Base-by-base conservation (phyloP, 306 rosid genomes). In the Cucumis cinereus region DNA sequence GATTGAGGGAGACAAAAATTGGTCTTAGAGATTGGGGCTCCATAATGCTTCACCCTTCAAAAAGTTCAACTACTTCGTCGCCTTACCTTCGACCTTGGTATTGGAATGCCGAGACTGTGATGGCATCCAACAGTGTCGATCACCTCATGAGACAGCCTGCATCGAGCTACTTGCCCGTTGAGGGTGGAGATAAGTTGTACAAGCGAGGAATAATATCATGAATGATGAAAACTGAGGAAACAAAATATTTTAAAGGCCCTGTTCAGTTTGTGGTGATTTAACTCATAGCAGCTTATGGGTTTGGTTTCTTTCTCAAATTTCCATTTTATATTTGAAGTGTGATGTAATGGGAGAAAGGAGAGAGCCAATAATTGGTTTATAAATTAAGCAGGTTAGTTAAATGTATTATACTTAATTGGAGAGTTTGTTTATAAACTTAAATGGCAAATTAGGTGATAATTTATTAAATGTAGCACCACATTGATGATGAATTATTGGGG, bases 11-110 rank as follows among this genome's bases (percentile, higher is more conserved):
- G 77, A 83, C 85, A 38, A 86, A 62, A 79, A 35, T 80, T 60
- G 97, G 96, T 35, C 84, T 78, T 10, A 86, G 90, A 77, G 97
- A 89, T 60, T 92, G 93, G 93, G 94, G 97, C 71, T 94, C 99
- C 35, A 91, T 90, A 69, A 82, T 80, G 63, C 89, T 90, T 50
- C 78, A 94, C 84, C 93, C 97, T 83, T 81, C 81, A 8, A 64
- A 77, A 73, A 66, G 82, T 5, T 78, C 89, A 7, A 67, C 83
- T 5, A 62, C 62, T 72, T 84, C 83, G 64, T 91, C 92, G 17
- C 88, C 92, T 41, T 70, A 87, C 85, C 79, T 92, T 81, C 83
- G 89, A 83, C 99, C 98, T 62, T 92, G 97, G 99, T 81, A 86
- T 75, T 82, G 90, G 90, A 85, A 89, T 79, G 90, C 87, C 13